Percentiles rank a stretch among this genome's conserved stretches.
Conservation (phyloP, 371 early-diverging fungal species). For the Umbelopsis sp. region DNA sequence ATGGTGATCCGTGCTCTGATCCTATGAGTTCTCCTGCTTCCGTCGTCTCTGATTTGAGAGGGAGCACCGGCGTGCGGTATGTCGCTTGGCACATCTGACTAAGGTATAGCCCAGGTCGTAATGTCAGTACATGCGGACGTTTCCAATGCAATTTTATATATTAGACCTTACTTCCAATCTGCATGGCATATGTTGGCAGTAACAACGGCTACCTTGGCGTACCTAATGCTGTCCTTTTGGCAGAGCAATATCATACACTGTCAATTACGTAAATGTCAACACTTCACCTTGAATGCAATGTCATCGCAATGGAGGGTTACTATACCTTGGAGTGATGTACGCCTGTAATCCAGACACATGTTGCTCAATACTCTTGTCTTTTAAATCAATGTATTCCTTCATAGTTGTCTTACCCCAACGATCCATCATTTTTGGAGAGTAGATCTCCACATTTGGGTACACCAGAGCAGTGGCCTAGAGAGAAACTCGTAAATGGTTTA, state of each 20-base stretch:
- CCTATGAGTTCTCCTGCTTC: constrained; percentile 23
- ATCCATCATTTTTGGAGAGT: not conserved
- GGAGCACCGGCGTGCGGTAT: constrained; percentile 47
- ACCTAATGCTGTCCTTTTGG: constrained; percentile 29
- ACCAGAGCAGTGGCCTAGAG: constrained; percentile 21
- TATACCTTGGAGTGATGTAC: constrained; percentile 67
- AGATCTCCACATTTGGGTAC: constrained; percentile 23
- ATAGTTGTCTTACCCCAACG: not conserved
- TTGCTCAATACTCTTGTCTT: not conserved
- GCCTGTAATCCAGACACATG: constrained; percentile 31
- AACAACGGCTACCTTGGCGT: constrained; percentile 55
- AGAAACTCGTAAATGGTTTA: not conserved
- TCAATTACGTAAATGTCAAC: not conserved
- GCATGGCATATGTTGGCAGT: constrained; percentile 65
- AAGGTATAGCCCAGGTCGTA: not conserved
- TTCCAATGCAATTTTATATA: not conserved
- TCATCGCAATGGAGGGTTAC: constrained; percentile 49
- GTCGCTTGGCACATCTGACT: constrained; percentile 62
- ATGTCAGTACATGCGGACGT: not conserved
- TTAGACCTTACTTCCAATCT: constrained; percentile 61
- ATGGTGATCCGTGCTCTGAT: constrained; percentile 37
- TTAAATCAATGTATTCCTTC: not conserved
- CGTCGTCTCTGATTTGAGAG: constrained; percentile 29
- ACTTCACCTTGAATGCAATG: constrained; percentile 22
- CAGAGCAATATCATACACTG: constrained; percentile 62